These are phyloP conservation scores for Amyloporia xantha DNA, from an alignment of 768 basidiomycete species.

Conservation along the genomic window DNA sequence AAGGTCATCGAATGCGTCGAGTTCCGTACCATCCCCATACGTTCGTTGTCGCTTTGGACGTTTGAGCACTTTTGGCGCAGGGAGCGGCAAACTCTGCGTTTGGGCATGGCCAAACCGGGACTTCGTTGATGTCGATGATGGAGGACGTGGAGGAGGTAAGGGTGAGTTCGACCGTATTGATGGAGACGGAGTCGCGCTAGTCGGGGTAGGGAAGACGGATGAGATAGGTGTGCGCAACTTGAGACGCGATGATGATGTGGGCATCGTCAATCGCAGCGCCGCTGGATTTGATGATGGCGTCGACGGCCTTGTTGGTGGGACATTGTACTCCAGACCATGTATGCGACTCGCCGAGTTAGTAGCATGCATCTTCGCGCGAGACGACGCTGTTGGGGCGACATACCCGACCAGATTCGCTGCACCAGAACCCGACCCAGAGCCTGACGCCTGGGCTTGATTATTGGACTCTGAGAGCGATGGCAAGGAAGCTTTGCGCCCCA, in stretches of 20 bases:
- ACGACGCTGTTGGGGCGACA: slow-evolving; percentile 75
- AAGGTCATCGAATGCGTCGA: slow-evolving; percentile 85
- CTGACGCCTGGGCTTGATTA: slow-evolving; percentile 47
- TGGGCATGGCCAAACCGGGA: slow-evolving; percentile 21
- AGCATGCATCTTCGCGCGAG: slow-evolving; percentile 66
- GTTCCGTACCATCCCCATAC: slow-evolving; percentile 85
- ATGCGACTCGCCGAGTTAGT: slow-evolving; percentile 54
- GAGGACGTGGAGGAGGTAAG: slow-evolving; percentile 46
- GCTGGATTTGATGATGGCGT: slow-evolving; percentile 75
- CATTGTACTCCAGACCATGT: slow-evolving; percentile 50
- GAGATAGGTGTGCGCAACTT: slow-evolving; percentile 72
- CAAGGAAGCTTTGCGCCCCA: slow-evolving; percentile 72
- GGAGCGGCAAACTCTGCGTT: slow-evolving; percentile 31
- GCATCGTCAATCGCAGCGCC: slow-evolving; percentile 81
- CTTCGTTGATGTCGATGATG: slow-evolving; percentile 37
- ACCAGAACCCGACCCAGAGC: slow-evolving; percentile 37
- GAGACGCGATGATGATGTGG: slow-evolving; percentile 63
- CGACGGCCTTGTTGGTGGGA: slow-evolving; percentile 72
- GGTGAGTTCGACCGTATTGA: slow-evolving; percentile 52
- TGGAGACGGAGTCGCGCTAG: slow-evolving; percentile 26
- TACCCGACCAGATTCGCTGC: slow-evolving; percentile 40
- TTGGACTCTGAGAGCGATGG: slow-evolving; percentile 62
- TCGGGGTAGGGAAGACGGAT: slow-evolving; percentile 57
- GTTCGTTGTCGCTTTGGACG: slow-evolving; percentile 70
- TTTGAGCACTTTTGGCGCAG: slow-evolving; percentile 60